Evolutionary conservation across 2,329 filamentous ascomycete species (phyloP).

Genomic region (Fusarium xylarioides): DNA sequence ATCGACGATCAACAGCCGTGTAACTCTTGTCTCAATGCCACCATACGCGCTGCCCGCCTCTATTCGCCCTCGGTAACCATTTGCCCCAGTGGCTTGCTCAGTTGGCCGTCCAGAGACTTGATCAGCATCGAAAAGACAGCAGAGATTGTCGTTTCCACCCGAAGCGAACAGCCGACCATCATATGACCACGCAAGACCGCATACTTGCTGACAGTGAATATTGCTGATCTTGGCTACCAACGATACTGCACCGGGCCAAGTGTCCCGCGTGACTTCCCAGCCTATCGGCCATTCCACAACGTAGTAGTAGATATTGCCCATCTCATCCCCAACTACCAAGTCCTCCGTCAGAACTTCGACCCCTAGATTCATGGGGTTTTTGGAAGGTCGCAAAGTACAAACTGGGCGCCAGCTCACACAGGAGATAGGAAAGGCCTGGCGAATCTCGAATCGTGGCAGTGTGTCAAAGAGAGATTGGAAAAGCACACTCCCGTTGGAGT

Average conservation of each 20-base stretch:
- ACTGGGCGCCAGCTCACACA: constrained; percentile 84
- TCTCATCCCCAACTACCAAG: constrained; percentile 85
- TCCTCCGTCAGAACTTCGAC: constrained; percentile 76
- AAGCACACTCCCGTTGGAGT: constrained; percentile 78
- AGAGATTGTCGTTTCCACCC: constrained; percentile 91
- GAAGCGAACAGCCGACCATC: constrained; percentile 82
- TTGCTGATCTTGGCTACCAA: constrained; percentile 76
- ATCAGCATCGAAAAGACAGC: constrained; percentile 79
- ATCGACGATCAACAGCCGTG: not conserved
- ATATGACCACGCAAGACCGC: constrained; percentile 87
- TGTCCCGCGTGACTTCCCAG: constrained; percentile 69
- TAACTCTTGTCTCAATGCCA: constrained; percentile 23
- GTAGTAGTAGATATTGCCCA: constrained; percentile 87
- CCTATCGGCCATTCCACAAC: constrained; percentile 82
- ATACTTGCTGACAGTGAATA: constrained; percentile 89
- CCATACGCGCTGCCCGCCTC: constrained; percentile 11
- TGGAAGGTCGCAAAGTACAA: constrained; percentile 60
- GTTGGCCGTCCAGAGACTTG: constrained; percentile 57
- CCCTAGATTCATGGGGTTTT: constrained; percentile 57
- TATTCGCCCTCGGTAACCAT: not conserved
- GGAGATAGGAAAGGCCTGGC: constrained; percentile 76
- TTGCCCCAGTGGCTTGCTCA: not conserved
- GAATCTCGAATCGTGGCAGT: constrained; percentile 76
- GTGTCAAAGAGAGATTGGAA: constrained; percentile 81
- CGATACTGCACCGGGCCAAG: constrained; percentile 81